Conservation (phyloP, 2,329 filamentous ascomycete species). For the Sclerotiophoma versabilis region DNA sequence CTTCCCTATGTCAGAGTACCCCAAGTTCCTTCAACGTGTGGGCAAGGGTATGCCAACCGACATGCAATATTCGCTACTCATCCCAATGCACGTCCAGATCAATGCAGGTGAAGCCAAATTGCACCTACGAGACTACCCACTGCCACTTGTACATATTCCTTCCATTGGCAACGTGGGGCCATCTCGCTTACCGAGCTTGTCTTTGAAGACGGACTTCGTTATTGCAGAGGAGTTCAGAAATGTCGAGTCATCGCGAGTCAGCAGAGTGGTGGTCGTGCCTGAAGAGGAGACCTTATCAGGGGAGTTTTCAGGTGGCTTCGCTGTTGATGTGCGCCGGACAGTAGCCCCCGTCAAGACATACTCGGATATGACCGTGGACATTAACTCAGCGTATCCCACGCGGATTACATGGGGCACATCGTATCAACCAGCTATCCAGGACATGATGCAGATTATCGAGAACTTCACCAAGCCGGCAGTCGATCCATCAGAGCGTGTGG, state of each 20-base stretch:
- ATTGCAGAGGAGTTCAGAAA: slow-evolving; percentile 93
- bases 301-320: slow-evolving; percentile 71
- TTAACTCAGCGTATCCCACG: slow-evolving; percentile 91
- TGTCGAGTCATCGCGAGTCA: slow-evolving; percentile 77
- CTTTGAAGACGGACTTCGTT: slow-evolving; percentile 88
- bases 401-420: slow-evolving; percentile 97
- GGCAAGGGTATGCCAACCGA: slow-evolving; percentile 97
- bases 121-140: slow-evolving; percentile 89
- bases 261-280: slow-evolving; percentile 84
- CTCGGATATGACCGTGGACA: slow-evolving; percentile 88
- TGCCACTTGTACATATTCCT: slow-evolving; percentile 90
- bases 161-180: slow-evolving; percentile 81
- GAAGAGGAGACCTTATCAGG: slow-evolving; percentile 64
- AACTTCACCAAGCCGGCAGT: slow-evolving; percentile 95
- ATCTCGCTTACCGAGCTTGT: slow-evolving; percentile 78
- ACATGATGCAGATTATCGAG: slow-evolving; percentile 99
- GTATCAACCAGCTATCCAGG: slow-evolving; percentile 96
- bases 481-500: slow-evolving; percentile 90
- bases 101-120: slow-evolving; percentile 89
- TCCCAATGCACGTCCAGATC: slow-evolving; percentile 89
- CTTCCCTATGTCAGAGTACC: slow-evolving; percentile 81
- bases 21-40: slow-evolving; percentile 83
- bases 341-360: slow-evolving; percentile 96
- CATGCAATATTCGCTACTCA: slow-evolving; percentile 86
- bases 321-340: slow-evolving; percentile 86